phyloP scores from a whole-genome alignment of 2,329 filamentous ascomycete species.

The Escovopsis sp. region DNA sequence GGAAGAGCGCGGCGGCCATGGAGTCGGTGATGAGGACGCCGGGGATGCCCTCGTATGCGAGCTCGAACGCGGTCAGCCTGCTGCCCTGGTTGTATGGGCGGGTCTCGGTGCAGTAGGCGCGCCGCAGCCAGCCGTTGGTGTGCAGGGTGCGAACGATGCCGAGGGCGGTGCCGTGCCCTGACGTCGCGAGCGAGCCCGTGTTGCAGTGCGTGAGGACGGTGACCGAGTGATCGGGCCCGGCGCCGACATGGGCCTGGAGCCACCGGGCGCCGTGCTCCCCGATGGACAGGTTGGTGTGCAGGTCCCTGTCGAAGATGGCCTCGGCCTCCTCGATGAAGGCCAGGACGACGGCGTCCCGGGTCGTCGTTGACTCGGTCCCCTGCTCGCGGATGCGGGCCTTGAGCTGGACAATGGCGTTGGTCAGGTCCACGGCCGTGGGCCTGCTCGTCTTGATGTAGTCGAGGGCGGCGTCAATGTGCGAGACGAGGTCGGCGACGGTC shows the following conservation, averaged over 20 bases:
- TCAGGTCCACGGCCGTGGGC: slow-evolving; percentile 88
- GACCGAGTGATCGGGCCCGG: slow-evolving; percentile 31
- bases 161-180: slow-evolving; percentile 90
- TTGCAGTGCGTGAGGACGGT: slow-evolving; percentile 97
- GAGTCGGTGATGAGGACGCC: slow-evolving; percentile 89
- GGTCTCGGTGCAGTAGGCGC: slow-evolving; percentile 93
- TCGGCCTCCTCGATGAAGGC: slow-evolving; percentile 71
- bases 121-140: slow-evolving; percentile 47
- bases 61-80: slow-evolving; percentile 83
- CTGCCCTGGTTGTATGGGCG: slow-evolving; percentile 96
- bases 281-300: slow-evolving; percentile 74
- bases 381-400: slow-evolving; percentile 43
- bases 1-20: slow-evolving; percentile 81
- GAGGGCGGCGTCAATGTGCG: slow-evolving; percentile 60
- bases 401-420: slow-evolving; percentile 74
- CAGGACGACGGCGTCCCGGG: slow-evolving; percentile 38
- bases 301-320: slow-evolving; percentile 72
- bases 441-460: slow-evolving; percentile 79
- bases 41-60: slow-evolving; percentile 86
- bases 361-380: slow-evolving; percentile 23
- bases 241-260: slow-evolving; percentile 47
- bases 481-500: slow-evolving; percentile 41
- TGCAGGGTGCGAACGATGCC: slow-evolving; percentile 83
- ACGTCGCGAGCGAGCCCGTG: slow-evolving; percentile 89
- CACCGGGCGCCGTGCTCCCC: slow-evolving; percentile 72